Conservation (phyloP, 176 grass and related monocot genomes). For the Hordeum vulgare region MorexV3_pseudomolecules_assembly NC_058521.1:27979392-27979891, state of each 20-base stretch:
- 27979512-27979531: conserved; percentile 25
- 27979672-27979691: neutral
- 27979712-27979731: too few relatives aligned
- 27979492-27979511: conserved; percentile 35
- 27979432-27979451: neutral
- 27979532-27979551: conserved; percentile 9
- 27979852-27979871: too few relatives aligned
- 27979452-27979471: neutral
- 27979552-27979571: conserved; percentile 25
- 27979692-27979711: neutral
- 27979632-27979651: too few relatives aligned
- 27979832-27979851: too few relatives aligned
- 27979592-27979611: neutral
- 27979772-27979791: neutral
- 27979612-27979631: neutral
- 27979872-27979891: too few relatives aligned
- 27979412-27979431: neutral
- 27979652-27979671: neutral
- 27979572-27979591: conserved; percentile 8
- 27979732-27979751: neutral
- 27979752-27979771: neutral
- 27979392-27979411: neutral
- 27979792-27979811: too few relatives aligned
- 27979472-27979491: neutral
- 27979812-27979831: too few relatives aligned